phyloP scores from a whole-genome alignment of 306 rosid genomes.

The Begonia loranthoides region DNA sequence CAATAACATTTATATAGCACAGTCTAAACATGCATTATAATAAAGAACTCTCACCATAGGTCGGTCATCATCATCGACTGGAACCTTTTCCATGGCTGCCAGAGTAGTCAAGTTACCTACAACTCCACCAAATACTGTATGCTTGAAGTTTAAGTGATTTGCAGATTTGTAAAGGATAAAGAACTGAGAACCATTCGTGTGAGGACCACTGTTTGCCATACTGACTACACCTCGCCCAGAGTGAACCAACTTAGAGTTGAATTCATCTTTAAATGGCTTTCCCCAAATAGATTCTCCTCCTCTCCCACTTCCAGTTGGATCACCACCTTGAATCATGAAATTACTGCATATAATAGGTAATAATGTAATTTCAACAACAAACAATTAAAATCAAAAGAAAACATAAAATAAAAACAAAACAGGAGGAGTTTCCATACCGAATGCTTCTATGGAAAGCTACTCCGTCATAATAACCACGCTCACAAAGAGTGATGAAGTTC shows the following conservation, averaged over 20 bases:
- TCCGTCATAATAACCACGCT: conserved; percentile 82
- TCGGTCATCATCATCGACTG: conserved; percentile 74
- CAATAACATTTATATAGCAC: too few relatives aligned
- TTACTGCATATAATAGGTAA: conserved; percentile 38
- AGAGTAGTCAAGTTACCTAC: conserved; percentile 89
- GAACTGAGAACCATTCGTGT: conserved; percentile 95
- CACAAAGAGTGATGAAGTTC: conserved; percentile 92
- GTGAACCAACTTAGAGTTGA: conserved; percentile 85
- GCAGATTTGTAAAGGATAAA: conserved; percentile 93
- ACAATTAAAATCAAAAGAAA: conserved; percentile 1
- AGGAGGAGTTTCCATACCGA: conserved; percentile 29
- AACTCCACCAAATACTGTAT: conserved; percentile 82
- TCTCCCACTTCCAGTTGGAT: conserved; percentile 90
- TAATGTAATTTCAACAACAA: conserved; percentile 5
- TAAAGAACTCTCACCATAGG: conserved; percentile 54
- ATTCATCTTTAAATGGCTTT: conserved; percentile 81
- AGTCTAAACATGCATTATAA: too few relatives aligned
- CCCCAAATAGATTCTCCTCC: conserved; percentile 99
- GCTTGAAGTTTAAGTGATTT: conserved; percentile 83
- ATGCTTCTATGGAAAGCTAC: conserved; percentile 84
- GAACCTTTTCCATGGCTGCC: conserved; percentile 87
- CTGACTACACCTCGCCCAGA: conserved; percentile 94
- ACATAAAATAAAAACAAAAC: neutral
- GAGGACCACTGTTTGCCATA: conserved; percentile 98
- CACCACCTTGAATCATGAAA: conserved; percentile 98